A percentile compares a stretch with the other conserved stretches of the same genome.
Conservation (phyloP, 345 rosid genomes). For the Brassica juncea region DNA sequence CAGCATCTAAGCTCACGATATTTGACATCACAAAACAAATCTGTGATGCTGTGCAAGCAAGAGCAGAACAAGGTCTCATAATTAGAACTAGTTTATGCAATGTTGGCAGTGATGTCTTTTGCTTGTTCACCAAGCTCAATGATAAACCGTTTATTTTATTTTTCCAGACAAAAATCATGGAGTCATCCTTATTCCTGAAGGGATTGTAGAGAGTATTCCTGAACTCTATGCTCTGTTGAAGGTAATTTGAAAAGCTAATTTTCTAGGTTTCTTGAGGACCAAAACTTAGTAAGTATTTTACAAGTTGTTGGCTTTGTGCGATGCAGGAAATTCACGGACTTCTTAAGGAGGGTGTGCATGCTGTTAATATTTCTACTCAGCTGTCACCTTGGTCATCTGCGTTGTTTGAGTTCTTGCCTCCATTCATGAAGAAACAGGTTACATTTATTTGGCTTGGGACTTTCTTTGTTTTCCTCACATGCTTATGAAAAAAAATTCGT, state of each 20-base stretch:
- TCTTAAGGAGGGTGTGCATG: slow-evolving; percentile 61
- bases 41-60: slow-evolving; percentile 96
- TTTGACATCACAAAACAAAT: slow-evolving; percentile 86
- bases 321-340: slow-evolving; percentile 82
- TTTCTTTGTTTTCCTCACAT: slow-evolving; percentile 8
- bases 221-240: slow-evolving; percentile 90
- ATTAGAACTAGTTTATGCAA: neutral
- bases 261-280: neutral
- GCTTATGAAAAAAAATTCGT: neutral
- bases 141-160: slow-evolving; percentile 8
- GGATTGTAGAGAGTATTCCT: slow-evolving; percentile 94
- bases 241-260: slow-evolving; percentile 44
- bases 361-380: slow-evolving; percentile 67
- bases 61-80: slow-evolving; percentile 73
- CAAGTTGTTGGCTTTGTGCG: slow-evolving; percentile 10
- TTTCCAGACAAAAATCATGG: slow-evolving; percentile 83
- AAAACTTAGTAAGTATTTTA: neutral
- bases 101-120: slow-evolving; percentile 23
- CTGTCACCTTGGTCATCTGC: slow-evolving; percentile 98
- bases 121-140: slow-evolving; percentile 32
- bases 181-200: slow-evolving; percentile 94
- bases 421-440: slow-evolving; percentile 86
- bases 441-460: neutral
- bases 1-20: slow-evolving; percentile 96
- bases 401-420: slow-evolving; percentile 79